Percentiles rank a stretch among this genome's conserved stretches.
phyloP scores from a whole-genome alignment of 2,329 filamentous ascomycete species.

The Penicillium polonicum region DNA sequence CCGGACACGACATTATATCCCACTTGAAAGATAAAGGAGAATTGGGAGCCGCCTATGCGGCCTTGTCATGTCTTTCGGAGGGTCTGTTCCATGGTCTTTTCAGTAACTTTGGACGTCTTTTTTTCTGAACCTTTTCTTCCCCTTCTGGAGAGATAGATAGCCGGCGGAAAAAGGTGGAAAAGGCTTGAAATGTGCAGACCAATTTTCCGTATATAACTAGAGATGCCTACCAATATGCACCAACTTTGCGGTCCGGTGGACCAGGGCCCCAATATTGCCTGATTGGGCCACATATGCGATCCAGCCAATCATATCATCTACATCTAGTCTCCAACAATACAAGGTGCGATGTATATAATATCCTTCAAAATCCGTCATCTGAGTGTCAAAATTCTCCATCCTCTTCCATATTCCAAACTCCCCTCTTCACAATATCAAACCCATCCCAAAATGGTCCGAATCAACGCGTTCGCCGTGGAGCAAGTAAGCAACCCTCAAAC shows the following conservation, averaged over 20 bases:
- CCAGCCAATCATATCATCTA: constrained; percentile 14
- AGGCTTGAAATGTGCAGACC: no score
- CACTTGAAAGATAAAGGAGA: no score
- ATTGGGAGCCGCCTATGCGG: no score
- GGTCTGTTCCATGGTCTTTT: no score
- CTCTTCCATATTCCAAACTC: neutral
- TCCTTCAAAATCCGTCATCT: neutral
- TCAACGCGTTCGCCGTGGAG: constrained; percentile 23
- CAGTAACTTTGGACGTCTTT: no score
- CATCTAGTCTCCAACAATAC: neutral
- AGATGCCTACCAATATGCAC: neutral
- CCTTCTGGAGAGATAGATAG: no score
- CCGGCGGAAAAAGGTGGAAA: no score
- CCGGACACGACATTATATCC: neutral
- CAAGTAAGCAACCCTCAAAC: constrained; percentile 6
- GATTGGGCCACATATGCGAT: constrained; percentile 18
- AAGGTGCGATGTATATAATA: constrained; percentile 3
- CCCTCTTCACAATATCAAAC: no score
- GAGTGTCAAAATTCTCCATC: neutral
- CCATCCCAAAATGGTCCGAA: constrained; percentile 18
- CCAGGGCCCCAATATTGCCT: constrained; percentile 1
- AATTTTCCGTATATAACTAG: no score
- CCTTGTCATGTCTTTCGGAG: no score
- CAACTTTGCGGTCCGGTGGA: neutral
- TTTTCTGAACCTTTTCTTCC: no score